Percentiles rank a stretch among this genome's conserved stretches.
These are phyloP conservation scores for Colletotrichum orbiculare DNA, from an alignment of 2,329 filamentous ascomycete species.

Conservation along the genomic window DNA sequence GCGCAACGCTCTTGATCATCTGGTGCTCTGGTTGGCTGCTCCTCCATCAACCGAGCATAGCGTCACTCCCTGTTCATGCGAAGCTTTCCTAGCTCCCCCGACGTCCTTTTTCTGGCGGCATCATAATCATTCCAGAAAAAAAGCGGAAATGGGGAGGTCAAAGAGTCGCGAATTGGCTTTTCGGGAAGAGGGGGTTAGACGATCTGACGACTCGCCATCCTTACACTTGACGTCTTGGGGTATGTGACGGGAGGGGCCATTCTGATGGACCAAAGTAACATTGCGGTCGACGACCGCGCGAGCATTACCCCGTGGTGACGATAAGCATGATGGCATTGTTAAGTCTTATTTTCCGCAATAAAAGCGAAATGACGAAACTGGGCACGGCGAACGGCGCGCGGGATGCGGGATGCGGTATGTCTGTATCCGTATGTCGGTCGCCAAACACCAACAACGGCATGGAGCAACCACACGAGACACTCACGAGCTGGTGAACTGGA, in stretches of 20 bases:
- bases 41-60: too few species aligned
- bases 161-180: conserved; percentile 19
- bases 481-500: conserved; percentile 5
- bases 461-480: background rate
- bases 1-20: conserved; percentile 24
- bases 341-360: background rate
- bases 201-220: conserved; percentile 7
- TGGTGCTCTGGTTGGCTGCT: conserved; percentile 15
- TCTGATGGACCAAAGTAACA: background rate
- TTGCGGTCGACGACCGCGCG: conserved; percentile 12
- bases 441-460: too few species aligned
- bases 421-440: too few species aligned
- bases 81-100: conserved; percentile 6
- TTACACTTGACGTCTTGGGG: conserved; percentile 5
- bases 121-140: background rate
- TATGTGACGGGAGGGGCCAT: background rate
- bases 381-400: too few species aligned
- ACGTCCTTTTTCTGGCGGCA: background rate
- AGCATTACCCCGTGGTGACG: conserved; percentile 17
- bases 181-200: background rate
- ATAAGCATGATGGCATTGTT: conserved; percentile 1
- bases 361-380: background rate
- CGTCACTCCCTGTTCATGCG: conserved; percentile 12
- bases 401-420: too few species aligned
- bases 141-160: conserved; percentile 14